phyloP scores from a whole-genome alignment of 1,139 yeast species.

The Yamadazyma atlantica region DNA sequence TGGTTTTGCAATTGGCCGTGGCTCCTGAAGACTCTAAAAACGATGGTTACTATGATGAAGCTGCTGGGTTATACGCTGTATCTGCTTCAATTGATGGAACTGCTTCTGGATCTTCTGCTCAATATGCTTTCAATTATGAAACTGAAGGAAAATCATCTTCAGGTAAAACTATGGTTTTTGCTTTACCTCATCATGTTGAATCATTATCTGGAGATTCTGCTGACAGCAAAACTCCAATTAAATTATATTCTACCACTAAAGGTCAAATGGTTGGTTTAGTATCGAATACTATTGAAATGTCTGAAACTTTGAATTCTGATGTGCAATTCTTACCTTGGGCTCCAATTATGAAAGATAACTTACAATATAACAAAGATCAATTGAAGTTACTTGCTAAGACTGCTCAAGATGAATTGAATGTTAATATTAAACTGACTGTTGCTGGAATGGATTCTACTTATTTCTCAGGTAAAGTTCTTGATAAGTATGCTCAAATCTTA shows the following conservation, averaged over 20 bases:
- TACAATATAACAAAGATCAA: slow-evolving; percentile 52
- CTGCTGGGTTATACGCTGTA: slow-evolving; percentile 41
- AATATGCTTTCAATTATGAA: slow-evolving; percentile 52
- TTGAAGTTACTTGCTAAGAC: slow-evolving; percentile 50
- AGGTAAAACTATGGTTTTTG: slow-evolving; percentile 58
- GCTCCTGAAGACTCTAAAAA: slow-evolving; percentile 36
- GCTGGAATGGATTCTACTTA: slow-evolving; percentile 54
- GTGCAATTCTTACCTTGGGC: slow-evolving; percentile 66
- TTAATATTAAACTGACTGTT: slow-evolving; percentile 54
- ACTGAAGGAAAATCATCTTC: slow-evolving; percentile 54
- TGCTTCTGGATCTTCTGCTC: slow-evolving; percentile 37
- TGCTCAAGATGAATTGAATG: slow-evolving; percentile 59
- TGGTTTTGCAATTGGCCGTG: slow-evolving; percentile 60
- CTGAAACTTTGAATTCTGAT: slow-evolving; percentile 49
- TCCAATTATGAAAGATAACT: slow-evolving; percentile 21
- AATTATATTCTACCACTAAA: slow-evolving; percentile 59
- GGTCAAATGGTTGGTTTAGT: slow-evolving; percentile 65
- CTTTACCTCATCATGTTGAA: slow-evolving; percentile 69
- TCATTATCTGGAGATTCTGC: slow-evolving; percentile 44
- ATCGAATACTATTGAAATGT: slow-evolving; percentile 48
- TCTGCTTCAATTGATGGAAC: slow-evolving; percentile 32
- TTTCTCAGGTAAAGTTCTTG: slow-evolving; percentile 68
- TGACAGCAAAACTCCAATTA: slow-evolving; percentile 45
- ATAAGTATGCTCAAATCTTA: slow-evolving; percentile 71
- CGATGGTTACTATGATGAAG: slow-evolving; percentile 32